Evolutionary conservation across 768 basidiomycete genomes (phyloP).

Genomic region (Strobilomyces dryophilus): DNA sequence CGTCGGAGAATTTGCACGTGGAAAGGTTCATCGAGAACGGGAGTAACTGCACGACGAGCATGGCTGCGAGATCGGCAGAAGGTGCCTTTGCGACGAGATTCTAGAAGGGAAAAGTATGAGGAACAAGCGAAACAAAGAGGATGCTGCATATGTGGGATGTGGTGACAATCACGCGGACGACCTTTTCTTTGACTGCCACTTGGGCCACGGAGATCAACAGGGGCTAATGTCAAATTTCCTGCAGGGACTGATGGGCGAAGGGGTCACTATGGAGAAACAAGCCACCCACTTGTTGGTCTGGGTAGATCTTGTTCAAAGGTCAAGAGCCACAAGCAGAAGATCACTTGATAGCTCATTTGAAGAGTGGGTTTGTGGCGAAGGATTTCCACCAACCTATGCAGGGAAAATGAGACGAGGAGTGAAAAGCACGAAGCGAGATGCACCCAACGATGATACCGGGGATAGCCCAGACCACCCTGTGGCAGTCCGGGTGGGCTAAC

Average conservation of each 20-base stretch:
- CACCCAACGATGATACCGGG: slow-evolving; percentile 68
- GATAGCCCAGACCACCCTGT: slow-evolving; percentile 76
- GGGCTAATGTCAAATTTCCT: slow-evolving; percentile 88
- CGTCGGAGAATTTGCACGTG: slow-evolving; percentile 88
- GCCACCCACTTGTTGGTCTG: slow-evolving; percentile 76
- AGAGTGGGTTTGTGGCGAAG: slow-evolving; percentile 77
- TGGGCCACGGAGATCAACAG: slow-evolving; percentile 81
- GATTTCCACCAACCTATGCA: slow-evolving; percentile 71
- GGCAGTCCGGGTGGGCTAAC: slow-evolving; percentile 71
- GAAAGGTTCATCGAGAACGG: slow-evolving; percentile 84
- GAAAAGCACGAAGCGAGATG: slow-evolving; percentile 1
- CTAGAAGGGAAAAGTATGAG: slow-evolving; percentile 34
- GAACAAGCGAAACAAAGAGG: neutral
- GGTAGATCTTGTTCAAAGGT: slow-evolving; percentile 84
- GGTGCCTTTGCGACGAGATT: slow-evolving; percentile 92
- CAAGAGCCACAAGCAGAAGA: slow-evolving; percentile 90
- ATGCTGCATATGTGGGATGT: slow-evolving; percentile 67
- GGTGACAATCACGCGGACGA: slow-evolving; percentile 88
- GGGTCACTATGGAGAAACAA: neutral
- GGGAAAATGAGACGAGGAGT: neutral
- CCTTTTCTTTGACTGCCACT: slow-evolving; percentile 93
- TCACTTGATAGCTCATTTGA: slow-evolving; percentile 94
- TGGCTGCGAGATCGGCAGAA: slow-evolving; percentile 80
- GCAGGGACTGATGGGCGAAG: neutral
- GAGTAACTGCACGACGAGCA: slow-evolving; percentile 84